Percentiles rank a stretch among this genome's conserved stretches.
Conservation (phyloP, 768 basidiomycete species). For the Leccinum barrowsii region DNA sequence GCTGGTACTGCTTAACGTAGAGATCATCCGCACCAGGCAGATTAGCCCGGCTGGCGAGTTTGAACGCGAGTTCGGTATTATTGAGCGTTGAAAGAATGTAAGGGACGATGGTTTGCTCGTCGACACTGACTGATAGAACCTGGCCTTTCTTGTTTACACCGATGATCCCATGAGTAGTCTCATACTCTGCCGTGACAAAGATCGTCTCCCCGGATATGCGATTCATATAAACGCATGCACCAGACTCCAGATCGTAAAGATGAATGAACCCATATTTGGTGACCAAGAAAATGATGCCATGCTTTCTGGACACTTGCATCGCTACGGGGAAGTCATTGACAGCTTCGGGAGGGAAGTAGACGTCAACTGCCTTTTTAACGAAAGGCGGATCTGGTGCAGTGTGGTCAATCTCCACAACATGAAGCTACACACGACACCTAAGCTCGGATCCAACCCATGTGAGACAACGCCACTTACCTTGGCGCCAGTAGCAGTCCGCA, state of each 20-base stretch:
- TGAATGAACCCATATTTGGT: constrained; percentile 99
- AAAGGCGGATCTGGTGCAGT: constrained; percentile 88
- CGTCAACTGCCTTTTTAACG: constrained; percentile 96
- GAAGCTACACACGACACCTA: constrained; percentile 56
- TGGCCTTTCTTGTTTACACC: constrained; percentile 99
- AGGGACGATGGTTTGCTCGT: constrained; percentile 93
- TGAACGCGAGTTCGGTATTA: constrained; percentile 97
- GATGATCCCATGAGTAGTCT: constrained; percentile 91
- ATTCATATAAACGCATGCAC: constrained; percentile 99
- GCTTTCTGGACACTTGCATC: constrained; percentile 97
- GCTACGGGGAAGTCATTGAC: constrained; percentile 98
- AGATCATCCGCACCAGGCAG: constrained; percentile 97
- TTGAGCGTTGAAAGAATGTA: constrained; percentile 92
- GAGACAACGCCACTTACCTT: constrained; percentile 58
- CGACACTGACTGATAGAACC: constrained; percentile 93
- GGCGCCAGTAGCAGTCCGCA: constrained; percentile 94
- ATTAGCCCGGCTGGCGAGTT: constrained; percentile 93
- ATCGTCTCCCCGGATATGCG: constrained; percentile 99
- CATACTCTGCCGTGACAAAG: constrained; percentile 97
- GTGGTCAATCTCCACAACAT: constrained; percentile 98
- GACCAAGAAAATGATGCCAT: constrained; percentile 95
- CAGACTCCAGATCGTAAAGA: constrained; percentile 95
- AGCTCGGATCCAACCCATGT: constrained; percentile 2
- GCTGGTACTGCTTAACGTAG: constrained; percentile 91
- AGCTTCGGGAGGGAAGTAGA: constrained; percentile 98